These are phyloP conservation scores for Lippia alba DNA, from an alignment of 305 asterid species.

Conservation along the genomic window DNA sequence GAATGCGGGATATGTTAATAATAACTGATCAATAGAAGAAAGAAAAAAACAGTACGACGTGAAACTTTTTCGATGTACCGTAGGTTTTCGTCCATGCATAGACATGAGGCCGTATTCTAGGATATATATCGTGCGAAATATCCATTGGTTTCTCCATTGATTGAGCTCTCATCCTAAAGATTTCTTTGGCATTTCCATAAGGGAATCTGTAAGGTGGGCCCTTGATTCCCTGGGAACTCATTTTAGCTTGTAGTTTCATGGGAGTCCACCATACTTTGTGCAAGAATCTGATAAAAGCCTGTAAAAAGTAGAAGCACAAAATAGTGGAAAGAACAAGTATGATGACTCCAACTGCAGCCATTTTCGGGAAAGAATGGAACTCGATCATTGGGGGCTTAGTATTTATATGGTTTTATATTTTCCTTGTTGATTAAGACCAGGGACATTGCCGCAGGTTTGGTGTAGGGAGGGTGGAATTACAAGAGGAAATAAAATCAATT, in stretches of 20 bases:
- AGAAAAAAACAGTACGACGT: not conserved
- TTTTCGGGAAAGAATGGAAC: not conserved
- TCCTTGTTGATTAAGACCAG: too few species aligned
- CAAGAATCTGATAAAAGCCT: constrained; percentile 8
- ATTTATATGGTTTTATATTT: not conserved
- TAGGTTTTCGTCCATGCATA: not conserved
- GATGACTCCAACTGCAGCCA: not conserved
- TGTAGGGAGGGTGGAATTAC: too few species aligned
- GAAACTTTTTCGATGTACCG: not conserved
- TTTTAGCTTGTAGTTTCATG: not conserved
- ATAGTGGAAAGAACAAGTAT: not conserved
- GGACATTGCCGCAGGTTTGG: too few species aligned
- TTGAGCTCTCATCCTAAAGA: constrained; percentile 13
- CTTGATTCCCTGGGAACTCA: constrained; percentile 25
- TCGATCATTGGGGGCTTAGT: not conserved
- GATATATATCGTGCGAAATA: constrained; percentile 37
- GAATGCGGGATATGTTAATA: too few species aligned
- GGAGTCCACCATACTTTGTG: constrained; percentile 29
- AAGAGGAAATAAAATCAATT: too few species aligned
- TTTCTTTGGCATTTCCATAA: constrained; percentile 21
- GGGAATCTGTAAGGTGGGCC: constrained; percentile 28
- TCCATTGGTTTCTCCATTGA: constrained; percentile 36
- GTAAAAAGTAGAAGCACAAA: constrained; percentile 8
- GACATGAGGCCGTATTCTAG: constrained; percentile 28
- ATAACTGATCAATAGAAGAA: too few species aligned